Base-by-base conservation (phyloP, 805 yeast genomes). In the Ogataea methylovora region DNA sequence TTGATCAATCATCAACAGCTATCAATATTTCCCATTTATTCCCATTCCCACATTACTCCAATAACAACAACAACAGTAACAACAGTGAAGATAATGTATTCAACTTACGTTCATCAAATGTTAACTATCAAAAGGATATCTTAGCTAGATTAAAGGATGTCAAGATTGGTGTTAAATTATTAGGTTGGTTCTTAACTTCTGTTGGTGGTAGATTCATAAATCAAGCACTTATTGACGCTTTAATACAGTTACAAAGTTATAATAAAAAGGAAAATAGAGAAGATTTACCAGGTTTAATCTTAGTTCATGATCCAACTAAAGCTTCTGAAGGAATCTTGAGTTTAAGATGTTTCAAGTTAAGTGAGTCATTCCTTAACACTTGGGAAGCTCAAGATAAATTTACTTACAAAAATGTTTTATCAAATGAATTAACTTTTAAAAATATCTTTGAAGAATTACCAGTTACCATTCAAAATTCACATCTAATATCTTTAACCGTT, bases 131-230 rank as follows among this genome's bases (percentile, higher is more conserved):
- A 54, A 71, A 70, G 33, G 86, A 80, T 30, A 65, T 82, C 49
- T 64, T 80, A 44, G 71, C 73, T 28, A 71, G 74, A 40, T 69
- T 84, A 42, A 73, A 67, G 48, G 69, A 67, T 36, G 72, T 77
- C 41, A 79, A 80, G 32, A 66, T 73, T 40, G 88, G 87, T 30
- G 67, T 76, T 28, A 83, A 78, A 51, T 68, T 79, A 40, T 72
- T 79, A 42, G 95, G 95, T 23, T 85, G 88, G 86, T 85, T 83
- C 61, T 74, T 84, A 52, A 67, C 81, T 29, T 69, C 86, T 20
- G 62, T 66, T 33, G 71, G 82, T 26, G 92, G 92, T 30, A 76
- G 76, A 53, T 78, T 77, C 52, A 73, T 79, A 49, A 76, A 78
- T 39, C 69, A 73, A 35, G 73, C 74, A 35, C 65, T 83, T 33